Base-by-base conservation (phyloP, 495 filamentous ascomycete species). In the Aspergillus panamensis region DNA sequence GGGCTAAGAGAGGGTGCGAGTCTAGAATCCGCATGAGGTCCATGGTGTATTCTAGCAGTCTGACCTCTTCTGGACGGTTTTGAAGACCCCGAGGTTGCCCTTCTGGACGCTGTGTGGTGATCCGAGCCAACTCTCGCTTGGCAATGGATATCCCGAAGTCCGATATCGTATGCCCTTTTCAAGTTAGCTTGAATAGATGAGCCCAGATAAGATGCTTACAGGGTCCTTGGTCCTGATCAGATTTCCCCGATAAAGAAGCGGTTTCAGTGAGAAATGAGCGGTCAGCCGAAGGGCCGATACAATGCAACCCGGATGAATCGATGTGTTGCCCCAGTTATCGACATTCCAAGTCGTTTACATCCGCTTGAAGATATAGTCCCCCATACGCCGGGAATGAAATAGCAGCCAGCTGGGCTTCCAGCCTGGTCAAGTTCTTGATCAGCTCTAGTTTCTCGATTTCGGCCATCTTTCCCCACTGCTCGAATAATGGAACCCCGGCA, bases 321-420 rank as follows among this genome's bases (percentile, higher is more conserved):
- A 69, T 49, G n/a, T 37, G 52, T 16, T 32, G 45, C 51, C 58
- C 60, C 14, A 71, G 66, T 5, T 20, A 19, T 32, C 48, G 40
- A 39, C 44, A 30, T 47, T 62, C 61, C 6, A 57, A 48, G 1
- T 55, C 25, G 5, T 30, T 14, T 40, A 48, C 48, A 59, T 63
- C 61, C 35, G 33, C 50, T 16, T 65, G 60, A 53, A 61, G 57
- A 49, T 74, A 77, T 9, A 77, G 61, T 49, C 62, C 66, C n/a
- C 69, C 69, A 51, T 68, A 73, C 13, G 60, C 63, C 42, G 68
- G 67, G 54, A 73, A 72, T 3, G 29, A 20, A 30, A 72, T 66
- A 31, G 56, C 51, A 3, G 64, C 53, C 2, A 72, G 48, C 42
- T 74, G 53, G 30, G 53, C 61, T 60, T 77, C 63, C 10, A 71